phyloP scores from a whole-genome alignment of 192 early-diverging fungal genomes.

The Coemansia erecta region DNA sequence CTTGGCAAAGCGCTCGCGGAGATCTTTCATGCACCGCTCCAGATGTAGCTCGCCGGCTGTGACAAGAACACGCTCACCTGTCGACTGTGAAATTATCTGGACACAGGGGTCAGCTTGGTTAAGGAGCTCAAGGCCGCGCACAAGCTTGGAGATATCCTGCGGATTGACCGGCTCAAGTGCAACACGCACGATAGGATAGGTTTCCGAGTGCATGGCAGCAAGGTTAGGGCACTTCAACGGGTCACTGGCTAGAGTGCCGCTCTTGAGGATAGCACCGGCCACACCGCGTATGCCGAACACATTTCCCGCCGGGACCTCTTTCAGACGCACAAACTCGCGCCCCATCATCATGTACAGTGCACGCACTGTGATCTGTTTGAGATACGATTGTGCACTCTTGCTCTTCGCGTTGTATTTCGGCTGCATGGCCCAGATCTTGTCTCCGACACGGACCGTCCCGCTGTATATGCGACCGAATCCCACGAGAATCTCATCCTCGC shows the following conservation, averaged over 20 bases:
- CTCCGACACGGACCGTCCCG: conserved; percentile 83
- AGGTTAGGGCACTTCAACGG: conserved; percentile 70
- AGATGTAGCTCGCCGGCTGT: conserved; percentile 97
- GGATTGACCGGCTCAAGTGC: conserved; percentile 93
- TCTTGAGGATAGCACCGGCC: conserved; percentile 90
- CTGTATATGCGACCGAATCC: conserved; percentile 96
- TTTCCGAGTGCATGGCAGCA: conserved; percentile 54
- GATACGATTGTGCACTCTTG: conserved; percentile 52
- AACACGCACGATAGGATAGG: conserved; percentile 92
- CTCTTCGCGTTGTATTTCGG: conserved; percentile 86
- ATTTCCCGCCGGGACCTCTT: conserved; percentile 90
- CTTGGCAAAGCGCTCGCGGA: conserved; percentile 90
- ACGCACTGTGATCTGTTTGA: conserved; percentile 71
- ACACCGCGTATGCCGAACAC: conserved; percentile 92
- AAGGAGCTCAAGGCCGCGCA: conserved; percentile 80
- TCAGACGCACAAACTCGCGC: conserved; percentile 78
- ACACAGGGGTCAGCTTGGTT: conserved; percentile 96
- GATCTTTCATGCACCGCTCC: conserved; percentile 92
- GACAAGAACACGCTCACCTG: conserved; percentile 95
- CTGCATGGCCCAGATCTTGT: conserved; percentile 83
- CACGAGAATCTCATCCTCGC: conserved; percentile 67
- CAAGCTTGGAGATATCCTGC: conserved; percentile 82
- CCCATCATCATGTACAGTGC: conserved; percentile 97
- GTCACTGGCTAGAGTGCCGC: conserved; percentile 82
- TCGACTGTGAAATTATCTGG: conserved; percentile 86